phyloP scores from a whole-genome alignment of 495 filamentous ascomycete genomes.

The Saxophila tyrrhenica region DNA sequence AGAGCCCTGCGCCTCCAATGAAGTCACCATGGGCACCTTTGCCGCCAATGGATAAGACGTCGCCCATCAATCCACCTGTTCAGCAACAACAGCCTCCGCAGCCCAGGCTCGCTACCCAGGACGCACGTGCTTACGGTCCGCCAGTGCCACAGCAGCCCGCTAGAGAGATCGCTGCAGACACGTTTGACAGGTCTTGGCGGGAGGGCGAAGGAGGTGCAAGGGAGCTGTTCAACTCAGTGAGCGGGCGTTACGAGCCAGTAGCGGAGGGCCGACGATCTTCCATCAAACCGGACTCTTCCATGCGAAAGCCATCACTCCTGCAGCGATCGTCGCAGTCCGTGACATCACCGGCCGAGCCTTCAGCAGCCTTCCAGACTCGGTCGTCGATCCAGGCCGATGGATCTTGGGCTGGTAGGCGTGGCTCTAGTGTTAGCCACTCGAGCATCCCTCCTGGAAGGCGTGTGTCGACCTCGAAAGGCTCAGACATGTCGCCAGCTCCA shows the following conservation, averaged over 20 bases:
- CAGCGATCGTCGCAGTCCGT: conserved; percentile 50
- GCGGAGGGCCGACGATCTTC: conserved; percentile 58
- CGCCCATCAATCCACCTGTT: conserved; percentile 47
- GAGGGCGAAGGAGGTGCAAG: conserved; percentile 52
- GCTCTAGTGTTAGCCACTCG: conserved; percentile 89
- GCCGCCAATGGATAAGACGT: conserved; percentile 70
- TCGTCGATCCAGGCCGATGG: conserved; percentile 52
- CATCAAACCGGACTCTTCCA: conserved; percentile 51
- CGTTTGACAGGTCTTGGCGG: conserved; percentile 80
- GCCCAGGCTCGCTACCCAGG: conserved; percentile 9
- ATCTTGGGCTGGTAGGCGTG: conserved; percentile 61
- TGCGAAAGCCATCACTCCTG: conserved; percentile 65
- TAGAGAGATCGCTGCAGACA: conserved; percentile 87
- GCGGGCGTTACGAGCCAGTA: conserved; percentile 87
- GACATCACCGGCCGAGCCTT: conserved; percentile 73
- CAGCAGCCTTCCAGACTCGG: conserved; percentile 80
- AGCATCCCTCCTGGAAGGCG: conserved; percentile 58
- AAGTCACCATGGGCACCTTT: conserved; percentile 88
- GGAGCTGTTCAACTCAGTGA: conserved; percentile 89
- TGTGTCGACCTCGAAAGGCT: conserved; percentile 40
- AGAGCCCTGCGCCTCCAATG: conserved; percentile 62
- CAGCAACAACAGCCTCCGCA: conserved; percentile 21
- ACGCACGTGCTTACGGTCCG: conserved; percentile 18
- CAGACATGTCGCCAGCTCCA: conserved; percentile 36
- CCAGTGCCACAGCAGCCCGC: conserved; percentile 30